Conservation (phyloP, 2,329 filamentous ascomycete species). For the Fusarium gaditjirri region DNA sequence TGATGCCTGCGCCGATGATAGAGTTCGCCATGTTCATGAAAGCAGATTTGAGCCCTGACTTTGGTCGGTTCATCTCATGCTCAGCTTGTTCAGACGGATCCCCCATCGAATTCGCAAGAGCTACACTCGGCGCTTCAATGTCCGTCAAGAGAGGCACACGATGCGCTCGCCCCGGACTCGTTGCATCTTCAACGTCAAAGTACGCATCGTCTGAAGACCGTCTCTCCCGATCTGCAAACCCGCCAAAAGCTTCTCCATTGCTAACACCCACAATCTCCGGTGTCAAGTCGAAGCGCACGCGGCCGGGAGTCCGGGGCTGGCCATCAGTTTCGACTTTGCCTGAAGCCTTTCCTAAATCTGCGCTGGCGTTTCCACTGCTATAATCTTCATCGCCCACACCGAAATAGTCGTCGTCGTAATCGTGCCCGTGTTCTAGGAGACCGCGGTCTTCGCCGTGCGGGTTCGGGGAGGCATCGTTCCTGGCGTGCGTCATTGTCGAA, state of each 20-base stretch:
- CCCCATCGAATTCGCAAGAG: conserved; percentile 69
- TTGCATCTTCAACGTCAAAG: conserved; percentile 58
- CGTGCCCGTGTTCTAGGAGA: conserved; percentile 42
- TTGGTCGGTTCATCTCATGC: conserved; percentile 72
- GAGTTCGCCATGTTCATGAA: conserved; percentile 99
- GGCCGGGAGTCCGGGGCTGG: conserved; percentile 64
- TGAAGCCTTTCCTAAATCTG: conserved; percentile 28
- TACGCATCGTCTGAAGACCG: conserved; percentile 53
- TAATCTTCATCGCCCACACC: conserved; percentile 37
- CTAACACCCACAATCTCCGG: conserved; percentile 55
- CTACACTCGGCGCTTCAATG: conserved; percentile 81
- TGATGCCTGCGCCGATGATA: conserved; percentile 84
- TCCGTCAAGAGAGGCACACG: conserved; percentile 80
- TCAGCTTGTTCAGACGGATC: conserved; percentile 57
- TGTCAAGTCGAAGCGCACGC: conserved; percentile 77
- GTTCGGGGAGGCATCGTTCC: conserved; percentile 45
- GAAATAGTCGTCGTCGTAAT: conserved; percentile 44
- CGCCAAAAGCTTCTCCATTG: conserved; percentile 27
- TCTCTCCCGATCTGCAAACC: conserved; percentile 24
- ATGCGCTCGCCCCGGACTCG: conserved; percentile 61
- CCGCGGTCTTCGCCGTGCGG: conserved; percentile 48
- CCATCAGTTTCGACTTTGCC: conserved; percentile 34
- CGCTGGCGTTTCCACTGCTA: conserved; percentile 21
- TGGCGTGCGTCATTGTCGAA: conserved; percentile 49
- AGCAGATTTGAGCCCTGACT: conserved; percentile 85